Evolutionary conservation across 2,329 filamentous ascomycete genomes (phyloP).

Genomic region (Colletotrichum coccodes): DNA sequence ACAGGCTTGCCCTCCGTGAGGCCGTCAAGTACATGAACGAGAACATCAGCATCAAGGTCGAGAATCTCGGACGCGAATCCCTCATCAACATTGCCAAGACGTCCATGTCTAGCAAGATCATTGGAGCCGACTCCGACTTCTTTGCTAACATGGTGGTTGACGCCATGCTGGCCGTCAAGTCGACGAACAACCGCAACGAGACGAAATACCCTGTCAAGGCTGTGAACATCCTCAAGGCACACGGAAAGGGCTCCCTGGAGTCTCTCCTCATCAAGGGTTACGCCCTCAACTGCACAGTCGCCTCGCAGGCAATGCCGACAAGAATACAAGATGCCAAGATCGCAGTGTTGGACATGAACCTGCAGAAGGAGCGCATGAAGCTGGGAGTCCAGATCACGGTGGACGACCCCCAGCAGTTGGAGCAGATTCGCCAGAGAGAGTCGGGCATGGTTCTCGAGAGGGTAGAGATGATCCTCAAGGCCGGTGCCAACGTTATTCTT

Average conservation of each 20-base stretch:
- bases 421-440: constrained; percentile 95
- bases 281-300: constrained; percentile 97
- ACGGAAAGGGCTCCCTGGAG: constrained; percentile 91
- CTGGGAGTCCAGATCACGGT: constrained; percentile 98
- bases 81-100: constrained; percentile 97
- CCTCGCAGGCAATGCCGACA: constrained; percentile 97
- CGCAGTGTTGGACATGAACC: constrained; percentile 95
- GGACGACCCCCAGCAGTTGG: constrained; percentile 95
- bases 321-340: constrained; percentile 95
- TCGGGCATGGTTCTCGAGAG: constrained; percentile 92
- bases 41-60: constrained; percentile 96
- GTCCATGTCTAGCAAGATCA: constrained; percentile 99
- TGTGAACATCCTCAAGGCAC: constrained; percentile 98
- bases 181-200: constrained; percentile 89
- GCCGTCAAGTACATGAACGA: constrained; percentile 99
- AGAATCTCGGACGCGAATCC: constrained; percentile 88
- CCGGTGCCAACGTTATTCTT: constrained; percentile 93
- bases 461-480: constrained; percentile 97
- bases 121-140: constrained; percentile 94
- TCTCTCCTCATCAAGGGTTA: constrained; percentile 95
- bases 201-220: constrained; percentile 98
- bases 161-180: constrained; percentile 94
- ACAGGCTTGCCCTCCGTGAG: constrained; percentile 93
- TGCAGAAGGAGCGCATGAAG: constrained; percentile 99
- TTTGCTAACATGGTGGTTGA: constrained; percentile 98